Base-by-base conservation (phyloP, 176 grass and related monocot genomes). In the Chloris gayana region DNA sequence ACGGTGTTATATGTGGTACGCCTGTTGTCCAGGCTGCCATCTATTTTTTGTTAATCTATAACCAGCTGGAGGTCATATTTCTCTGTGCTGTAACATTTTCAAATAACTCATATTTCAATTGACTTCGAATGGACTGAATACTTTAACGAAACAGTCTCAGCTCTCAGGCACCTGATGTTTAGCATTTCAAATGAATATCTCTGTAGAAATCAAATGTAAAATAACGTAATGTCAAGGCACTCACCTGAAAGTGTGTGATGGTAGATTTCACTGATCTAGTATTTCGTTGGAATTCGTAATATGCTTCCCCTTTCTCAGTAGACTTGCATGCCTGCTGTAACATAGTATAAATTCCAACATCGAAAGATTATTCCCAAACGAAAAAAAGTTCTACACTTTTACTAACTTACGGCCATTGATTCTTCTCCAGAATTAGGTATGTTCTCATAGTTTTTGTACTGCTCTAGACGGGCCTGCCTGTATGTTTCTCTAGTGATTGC, bases 381-480 rank as follows among this genome's bases (percentile, higher is more conserved):
- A 69, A 56, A 50, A 72, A 70, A n/a, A 44, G 41, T 42, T 42
- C 10, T 42, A 42, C 41, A 11, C 19, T 81, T 65, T 31, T 69
- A 45, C 21, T 18, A 67, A 26, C 21, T 62, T 73, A 78, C 94
- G 88, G 84, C 89, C 74, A 86, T 70, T 57, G 90, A 90, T 93
- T 18, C 69, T 76, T 91, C 86, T 35, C 88, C 90, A 67, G 94
- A 92, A 83, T 91, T 38, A 44, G 78, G 77, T 69, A 97, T 66
- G 19, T 97, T 97, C 79, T 97, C 89, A 3, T 97, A 97, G 51
- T 97, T 97, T 60, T 89, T 91, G 72, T 97, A 97, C 46, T 89
- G 75, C 31, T 84, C 79, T 53, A 97, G 68, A 76, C 94, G 82
- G n/a, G 83, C 85, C 65, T 84, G 70, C 14, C 94, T 87, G 79